These are phyloP conservation scores for Cytospora chrysosperma DNA, from an alignment of 2,329 filamentous ascomycete species.

Conservation along the genomic window DNA sequence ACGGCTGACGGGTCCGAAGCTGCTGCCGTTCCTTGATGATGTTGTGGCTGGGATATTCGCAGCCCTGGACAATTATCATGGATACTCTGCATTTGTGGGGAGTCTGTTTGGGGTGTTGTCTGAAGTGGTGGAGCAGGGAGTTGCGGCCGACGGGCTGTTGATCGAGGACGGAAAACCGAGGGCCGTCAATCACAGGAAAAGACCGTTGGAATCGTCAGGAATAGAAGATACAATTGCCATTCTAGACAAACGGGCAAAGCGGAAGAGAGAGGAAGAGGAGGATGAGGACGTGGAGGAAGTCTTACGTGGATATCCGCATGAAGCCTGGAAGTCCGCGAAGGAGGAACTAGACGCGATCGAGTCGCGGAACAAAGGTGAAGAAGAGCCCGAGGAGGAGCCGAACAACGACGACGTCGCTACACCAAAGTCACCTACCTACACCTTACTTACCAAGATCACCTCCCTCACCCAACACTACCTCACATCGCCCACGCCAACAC, in stretches of 20 bases:
- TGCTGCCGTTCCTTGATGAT: constrained; percentile 90
- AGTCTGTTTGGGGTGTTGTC: constrained; percentile 79
- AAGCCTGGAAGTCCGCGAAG: constrained; percentile 36
- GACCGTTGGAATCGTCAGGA: constrained; percentile 32
- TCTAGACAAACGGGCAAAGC: constrained; percentile 62
- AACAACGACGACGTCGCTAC: constrained; percentile 42
- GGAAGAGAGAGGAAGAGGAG: constrained; percentile 34
- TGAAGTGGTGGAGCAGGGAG: constrained; percentile 80
- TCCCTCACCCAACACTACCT: constrained; percentile 87
- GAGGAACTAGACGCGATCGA: constrained; percentile 34
- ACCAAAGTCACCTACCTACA: constrained; percentile 72
- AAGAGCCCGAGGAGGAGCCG: constrained; percentile 37
- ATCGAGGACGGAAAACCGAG: constrained; percentile 41
- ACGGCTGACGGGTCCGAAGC: constrained; percentile 72
- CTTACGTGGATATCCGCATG: constrained; percentile 35
- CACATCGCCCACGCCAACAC: constrained; percentile 75
- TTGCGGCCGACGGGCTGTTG: constrained; percentile 54
- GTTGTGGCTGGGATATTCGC: constrained; percentile 88
- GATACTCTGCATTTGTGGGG: constrained; percentile 84
- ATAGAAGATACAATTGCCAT: constrained; percentile 52
- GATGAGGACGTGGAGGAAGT: constrained; percentile 35
- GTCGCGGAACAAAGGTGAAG: constrained; percentile 30
- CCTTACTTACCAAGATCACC: constrained; percentile 78
- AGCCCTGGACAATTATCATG: constrained; percentile 91
- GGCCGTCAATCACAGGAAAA: constrained; percentile 44